A percentile compares a stretch with the other conserved stretches of the same genome.
Evolutionary conservation across 345 rosid genomes (phyloP).

Genomic region (Salix viminalis): DNA sequence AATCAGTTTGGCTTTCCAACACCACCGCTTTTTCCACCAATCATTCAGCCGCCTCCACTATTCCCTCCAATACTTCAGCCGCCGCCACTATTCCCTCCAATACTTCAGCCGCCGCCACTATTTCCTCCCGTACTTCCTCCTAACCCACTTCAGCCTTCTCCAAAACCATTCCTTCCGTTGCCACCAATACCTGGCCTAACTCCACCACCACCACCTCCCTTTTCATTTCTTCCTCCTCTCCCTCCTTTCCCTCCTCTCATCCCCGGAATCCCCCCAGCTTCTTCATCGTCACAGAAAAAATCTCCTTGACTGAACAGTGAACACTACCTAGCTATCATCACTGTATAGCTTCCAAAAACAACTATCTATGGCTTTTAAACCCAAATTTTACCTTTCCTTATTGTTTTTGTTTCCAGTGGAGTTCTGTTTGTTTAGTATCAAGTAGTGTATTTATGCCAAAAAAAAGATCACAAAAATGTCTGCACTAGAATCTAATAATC

Average conservation of each 20-base stretch:
- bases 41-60: constrained; percentile 18
- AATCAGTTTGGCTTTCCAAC: constrained; percentile 8
- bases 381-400: not conserved
- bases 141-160: too few relatives aligned
- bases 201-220: constrained; percentile 39
- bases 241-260: not conserved
- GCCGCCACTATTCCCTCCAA: constrained; percentile 5
- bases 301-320: constrained; percentile 23
- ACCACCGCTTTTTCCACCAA: constrained; percentile 25
- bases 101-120: constrained; percentile 1
- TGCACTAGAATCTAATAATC: not conserved
- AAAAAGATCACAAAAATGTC: not conserved
- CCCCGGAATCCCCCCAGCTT: constrained; percentile 12
- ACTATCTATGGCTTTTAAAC: not conserved
- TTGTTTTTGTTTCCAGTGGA: not conserved
- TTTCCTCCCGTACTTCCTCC: constrained; percentile 10
- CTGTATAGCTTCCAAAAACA: not conserved
- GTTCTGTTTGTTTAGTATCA: not conserved
- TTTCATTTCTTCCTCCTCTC: constrained; percentile 20
- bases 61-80: constrained; percentile 20
- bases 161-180: constrained; percentile 31
- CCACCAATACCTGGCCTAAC: constrained; percentile 42
- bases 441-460: not conserved
- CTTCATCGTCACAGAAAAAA: constrained; percentile 10
- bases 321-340: not conserved